These are phyloP conservation scores for Syncephalastrum sp. DNA, from an alignment of 371 early-diverging fungal species.

Conservation along the genomic window DNA sequence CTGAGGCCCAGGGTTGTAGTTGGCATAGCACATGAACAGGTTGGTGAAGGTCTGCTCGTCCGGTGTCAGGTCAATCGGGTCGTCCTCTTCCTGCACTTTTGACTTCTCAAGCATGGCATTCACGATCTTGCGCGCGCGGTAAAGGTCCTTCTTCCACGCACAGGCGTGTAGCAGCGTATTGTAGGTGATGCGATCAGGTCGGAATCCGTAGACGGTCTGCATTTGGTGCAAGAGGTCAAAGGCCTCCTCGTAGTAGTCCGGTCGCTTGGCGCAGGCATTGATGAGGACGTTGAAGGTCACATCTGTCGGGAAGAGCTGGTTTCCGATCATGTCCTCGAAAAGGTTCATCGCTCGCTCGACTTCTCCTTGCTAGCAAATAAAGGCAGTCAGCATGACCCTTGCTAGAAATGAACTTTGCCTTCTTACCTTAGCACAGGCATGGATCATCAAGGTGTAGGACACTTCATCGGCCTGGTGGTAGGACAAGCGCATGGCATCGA, in stretches of 20 bases:
- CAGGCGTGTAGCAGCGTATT: conserved; percentile 79
- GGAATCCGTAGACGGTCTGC: conserved; percentile 74
- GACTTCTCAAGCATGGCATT: conserved; percentile 52
- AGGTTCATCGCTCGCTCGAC: conserved; percentile 82
- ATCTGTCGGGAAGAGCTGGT: conserved; percentile 69
- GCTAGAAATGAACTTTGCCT: background rate
- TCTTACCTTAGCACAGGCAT: conserved; percentile 79
- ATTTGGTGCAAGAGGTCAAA: conserved; percentile 83
- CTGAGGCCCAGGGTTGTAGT: conserved; percentile 27
- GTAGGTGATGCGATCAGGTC: conserved; percentile 76
- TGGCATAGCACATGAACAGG: conserved; percentile 67
- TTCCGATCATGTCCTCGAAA: conserved; percentile 78
- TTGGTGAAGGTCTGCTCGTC: conserved; percentile 63
- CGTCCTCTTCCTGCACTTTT: conserved; percentile 14
- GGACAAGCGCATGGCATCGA: conserved; percentile 84
- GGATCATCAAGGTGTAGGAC: conserved; percentile 86
- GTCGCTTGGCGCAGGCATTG: conserved; percentile 78
- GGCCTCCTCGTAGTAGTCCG: conserved; percentile 80
- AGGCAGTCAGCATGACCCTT: background rate
- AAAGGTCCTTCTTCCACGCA: conserved; percentile 64
- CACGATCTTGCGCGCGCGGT: conserved; percentile 62
- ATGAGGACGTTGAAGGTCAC: conserved; percentile 86
- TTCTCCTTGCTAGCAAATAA: conserved; percentile 46
- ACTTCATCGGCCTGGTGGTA: conserved; percentile 78
- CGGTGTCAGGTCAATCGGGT: conserved; percentile 34